Evolutionary conservation across 441 rosid genomes (phyloP), one percentile per base, ranked within the genome.

Genomic region (Gossypium lobatum): DNA sequence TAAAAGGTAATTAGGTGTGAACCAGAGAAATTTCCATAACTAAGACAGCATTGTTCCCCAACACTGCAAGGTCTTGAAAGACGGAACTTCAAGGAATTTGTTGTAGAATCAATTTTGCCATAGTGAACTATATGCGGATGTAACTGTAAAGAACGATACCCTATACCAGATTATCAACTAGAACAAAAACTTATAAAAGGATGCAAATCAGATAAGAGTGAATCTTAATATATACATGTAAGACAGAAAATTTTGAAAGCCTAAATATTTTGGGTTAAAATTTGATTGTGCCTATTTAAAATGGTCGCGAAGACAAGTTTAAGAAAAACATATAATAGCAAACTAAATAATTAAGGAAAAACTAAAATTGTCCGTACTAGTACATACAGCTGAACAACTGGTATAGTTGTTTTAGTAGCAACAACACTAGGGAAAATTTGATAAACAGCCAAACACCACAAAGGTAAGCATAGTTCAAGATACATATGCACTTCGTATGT

Each of bases 1-100:
- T 95, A 95, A 80, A 93, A 95, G 55, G 93, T 88, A 72, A 90
- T 77, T 31, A 95, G 83, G 86, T 93, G 99, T 0, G 96, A 93
- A 77, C 87, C 85, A 63, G 98, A 87, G 73, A 83, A 86, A 80
- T 87, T 91, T 73, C 98, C 98, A 63, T 95, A 95, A 76, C 97
- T 87, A 73, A 93, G 96, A 79, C 70, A 95, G 81, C 97, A 95
- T 70, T 95, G 90, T 72, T 89, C 95, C 75, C 95, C 97, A 53
- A 69, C 80, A 14, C 73, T 72, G 57, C 96, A 93, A 67, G 95
- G 90, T 66, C 95, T 90, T 64, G 91, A 86, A 77, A 95, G 79
- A 71, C 89, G 85, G 73, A 95, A 93, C 75, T 89, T 95, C 85
- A 95, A 67, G 21, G 92, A 85, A 70, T 82, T 84, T 55, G 96